phyloP scores from a whole-genome alignment of 176 grass and related monocot genomes.

The Oryza australiensis region DNA sequence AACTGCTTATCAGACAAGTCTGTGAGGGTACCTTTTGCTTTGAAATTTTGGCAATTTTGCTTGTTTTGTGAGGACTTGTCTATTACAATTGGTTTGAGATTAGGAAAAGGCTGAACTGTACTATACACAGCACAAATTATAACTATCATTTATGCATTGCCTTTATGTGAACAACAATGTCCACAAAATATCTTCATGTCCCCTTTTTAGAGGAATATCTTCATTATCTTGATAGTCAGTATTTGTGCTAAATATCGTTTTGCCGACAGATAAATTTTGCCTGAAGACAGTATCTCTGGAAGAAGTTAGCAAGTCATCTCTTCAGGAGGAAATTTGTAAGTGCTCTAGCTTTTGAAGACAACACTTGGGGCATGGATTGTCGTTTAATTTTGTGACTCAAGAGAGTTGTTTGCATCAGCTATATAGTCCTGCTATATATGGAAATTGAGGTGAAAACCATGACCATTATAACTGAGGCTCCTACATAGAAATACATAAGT shows the following conservation, averaged over 20 bases:
- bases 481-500: not conserved
- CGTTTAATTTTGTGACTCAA: conserved; percentile 4
- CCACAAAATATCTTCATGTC: not conserved
- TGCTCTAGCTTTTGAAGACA: conserved; percentile 22
- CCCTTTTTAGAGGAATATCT: not conserved
- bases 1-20: not conserved
- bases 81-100: not conserved
- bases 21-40: not conserved
- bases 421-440: not conserved
- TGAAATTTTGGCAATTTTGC: not conserved
- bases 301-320: conserved; percentile 44
- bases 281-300: conserved; percentile 43
- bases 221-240: not conserved
- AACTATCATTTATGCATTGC: conserved; percentile 5
- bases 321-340: conserved; percentile 39
- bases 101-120: not conserved
- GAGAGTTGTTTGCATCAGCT: not conserved
- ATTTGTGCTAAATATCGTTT: conserved; percentile 36
- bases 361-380: not conserved
- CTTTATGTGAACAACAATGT: conserved; percentile 4
- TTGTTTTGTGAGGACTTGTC: not conserved
- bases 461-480: not conserved
- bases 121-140: not conserved
- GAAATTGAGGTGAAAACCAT: conserved; percentile 4
- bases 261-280: conserved; percentile 59